A percentile compares a stretch with the other conserved stretches of the same genome.
Conservation (phyloP, 352 stramenopile genomes). For the Elongisporangium anandrum region DNA sequence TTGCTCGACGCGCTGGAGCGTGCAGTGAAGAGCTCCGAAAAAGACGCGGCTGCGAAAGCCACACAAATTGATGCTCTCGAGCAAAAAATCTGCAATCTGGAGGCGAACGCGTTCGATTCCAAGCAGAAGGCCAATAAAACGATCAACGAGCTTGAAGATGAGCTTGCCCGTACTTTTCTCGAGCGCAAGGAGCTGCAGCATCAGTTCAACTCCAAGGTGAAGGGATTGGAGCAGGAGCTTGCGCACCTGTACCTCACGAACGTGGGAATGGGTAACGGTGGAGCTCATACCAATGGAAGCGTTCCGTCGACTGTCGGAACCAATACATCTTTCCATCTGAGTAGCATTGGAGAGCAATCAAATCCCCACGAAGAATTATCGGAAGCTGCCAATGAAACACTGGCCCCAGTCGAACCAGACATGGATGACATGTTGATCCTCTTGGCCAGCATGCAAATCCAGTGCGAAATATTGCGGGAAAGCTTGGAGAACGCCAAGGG, state of each 20-base stretch:
- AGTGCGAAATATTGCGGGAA: conserved; percentile 55
- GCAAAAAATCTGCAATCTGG: conserved; percentile 17
- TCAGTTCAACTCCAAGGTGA: conserved; percentile 17
- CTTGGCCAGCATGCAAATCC: conserved; percentile 66
- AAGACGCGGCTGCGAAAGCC: conserved; percentile 21
- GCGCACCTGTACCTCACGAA: conserved; percentile 40
- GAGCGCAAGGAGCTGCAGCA: conserved; percentile 22
- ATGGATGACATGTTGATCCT: conserved; percentile 60
- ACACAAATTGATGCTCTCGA: conserved; percentile 19
- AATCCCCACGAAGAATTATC: conserved; percentile 1
- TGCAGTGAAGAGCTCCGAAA: conserved; percentile 8
- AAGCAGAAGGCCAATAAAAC: conserved; percentile 32
- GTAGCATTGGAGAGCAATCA: conserved; percentile 2
- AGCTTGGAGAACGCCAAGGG: conserved; percentile 15
- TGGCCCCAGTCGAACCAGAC: neutral
- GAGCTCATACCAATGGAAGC: neutral
- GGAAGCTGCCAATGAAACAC: neutral
- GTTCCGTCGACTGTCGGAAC: conserved; percentile 1
- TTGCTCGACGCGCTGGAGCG: conserved; percentile 10
- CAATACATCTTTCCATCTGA: neutral
- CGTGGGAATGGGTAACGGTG: conserved; percentile 38
- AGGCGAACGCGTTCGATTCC: conserved; percentile 17
- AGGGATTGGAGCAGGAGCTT: conserved; percentile 1
- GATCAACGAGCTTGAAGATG: conserved; percentile 44
- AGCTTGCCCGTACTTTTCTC: conserved; percentile 44